Conservation (phyloP, 2,329 filamentous ascomycete species). For the Colletotrichum lupini region DNA sequence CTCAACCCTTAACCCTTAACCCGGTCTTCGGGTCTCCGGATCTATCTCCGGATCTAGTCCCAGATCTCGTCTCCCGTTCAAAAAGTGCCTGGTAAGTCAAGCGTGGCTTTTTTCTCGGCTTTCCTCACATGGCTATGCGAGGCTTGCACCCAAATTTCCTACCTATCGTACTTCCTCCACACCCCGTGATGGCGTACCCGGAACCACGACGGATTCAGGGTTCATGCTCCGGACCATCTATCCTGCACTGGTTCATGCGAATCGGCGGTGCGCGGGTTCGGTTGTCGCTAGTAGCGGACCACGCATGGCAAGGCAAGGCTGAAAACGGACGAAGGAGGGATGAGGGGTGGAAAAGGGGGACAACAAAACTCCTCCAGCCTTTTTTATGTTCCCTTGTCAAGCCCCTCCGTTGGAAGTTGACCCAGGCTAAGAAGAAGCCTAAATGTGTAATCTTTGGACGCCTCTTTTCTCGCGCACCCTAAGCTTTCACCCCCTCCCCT, state of each 20-base stretch:
- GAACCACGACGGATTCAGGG: neutral
- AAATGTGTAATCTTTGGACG: neutral
- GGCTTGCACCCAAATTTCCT: too few relatives aligned
- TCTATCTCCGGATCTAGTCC: neutral
- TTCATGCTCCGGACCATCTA: neutral
- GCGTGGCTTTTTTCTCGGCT: too few relatives aligned
- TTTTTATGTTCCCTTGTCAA: neutral
- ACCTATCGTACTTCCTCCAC: too few relatives aligned
- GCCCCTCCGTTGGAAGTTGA: neutral
- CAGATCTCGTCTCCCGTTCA: neutral
- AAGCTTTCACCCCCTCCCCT: too few relatives aligned
- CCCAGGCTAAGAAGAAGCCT: neutral
- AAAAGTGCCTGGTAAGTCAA: too few relatives aligned
- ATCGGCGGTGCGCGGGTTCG: too few relatives aligned
- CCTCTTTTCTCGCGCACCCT: neutral
- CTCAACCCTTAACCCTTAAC: neutral
- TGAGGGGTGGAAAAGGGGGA: neutral
- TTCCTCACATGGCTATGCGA: too few relatives aligned
- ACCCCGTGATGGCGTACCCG: neutral
- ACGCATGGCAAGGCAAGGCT: neutral
- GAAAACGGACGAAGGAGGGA: neutral
- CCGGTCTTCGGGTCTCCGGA: neutral
- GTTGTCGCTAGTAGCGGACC: neutral
- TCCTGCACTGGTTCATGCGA: neutral
- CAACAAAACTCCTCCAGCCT: neutral